These are phyloP conservation scores for Bonia amplexicaulis DNA, from an alignment of 176 grass and related monocot genomes.

Conservation along the genomic window DNA sequence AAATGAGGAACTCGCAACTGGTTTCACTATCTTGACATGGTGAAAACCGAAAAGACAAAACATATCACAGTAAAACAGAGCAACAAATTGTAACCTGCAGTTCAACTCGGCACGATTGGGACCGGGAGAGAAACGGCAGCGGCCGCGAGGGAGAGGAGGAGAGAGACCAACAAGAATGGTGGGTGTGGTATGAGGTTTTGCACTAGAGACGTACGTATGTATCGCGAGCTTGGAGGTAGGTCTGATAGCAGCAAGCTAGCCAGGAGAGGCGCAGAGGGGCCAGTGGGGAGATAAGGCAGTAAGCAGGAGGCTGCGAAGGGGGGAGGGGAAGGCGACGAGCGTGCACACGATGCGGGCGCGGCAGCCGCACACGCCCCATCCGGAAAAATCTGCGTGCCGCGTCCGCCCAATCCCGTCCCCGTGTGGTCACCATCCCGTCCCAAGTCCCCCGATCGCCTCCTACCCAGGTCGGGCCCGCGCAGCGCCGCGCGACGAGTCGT, in stretches of 20 bases:
- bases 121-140: neutral
- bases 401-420: constrained; percentile 1
- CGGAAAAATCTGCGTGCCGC: constrained; percentile 26
- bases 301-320: neutral
- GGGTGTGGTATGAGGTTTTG: neutral
- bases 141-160: neutral
- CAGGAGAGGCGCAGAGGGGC: neutral
- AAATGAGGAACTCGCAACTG: neutral
- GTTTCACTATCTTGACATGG: neutral
- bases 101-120: neutral
- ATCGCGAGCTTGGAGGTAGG: neutral
- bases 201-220: neutral
- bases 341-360: constrained; percentile 37
- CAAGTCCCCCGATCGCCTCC: neutral
- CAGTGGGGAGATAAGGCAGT: constrained; percentile 28
- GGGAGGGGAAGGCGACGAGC: neutral
- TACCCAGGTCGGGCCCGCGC: neutral
- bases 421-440: constrained; percentile 11
- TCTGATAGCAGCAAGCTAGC: neutral
- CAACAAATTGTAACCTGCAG: neutral
- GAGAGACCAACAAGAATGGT: neutral
- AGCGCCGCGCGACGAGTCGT: constrained; percentile 11
- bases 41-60: neutral
- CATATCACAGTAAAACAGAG: neutral
- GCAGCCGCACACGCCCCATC: constrained; percentile 70